Base-by-base conservation (phyloP, 2,329 filamentous ascomycete genomes). In the Clonostachys rosea region DNA sequence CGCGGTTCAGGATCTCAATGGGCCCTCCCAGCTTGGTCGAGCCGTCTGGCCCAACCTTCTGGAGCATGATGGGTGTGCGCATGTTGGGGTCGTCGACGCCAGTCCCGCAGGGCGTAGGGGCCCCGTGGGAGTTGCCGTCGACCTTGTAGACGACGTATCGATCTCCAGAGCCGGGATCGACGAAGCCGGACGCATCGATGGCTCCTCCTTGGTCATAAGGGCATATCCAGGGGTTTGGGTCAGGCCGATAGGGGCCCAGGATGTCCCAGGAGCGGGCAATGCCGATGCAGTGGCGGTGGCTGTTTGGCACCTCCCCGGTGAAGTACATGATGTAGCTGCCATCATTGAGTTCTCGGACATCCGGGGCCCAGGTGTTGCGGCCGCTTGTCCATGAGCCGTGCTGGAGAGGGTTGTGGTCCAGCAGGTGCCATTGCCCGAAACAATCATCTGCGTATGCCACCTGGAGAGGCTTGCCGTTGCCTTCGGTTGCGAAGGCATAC, bases 111-210 rank as follows among this genome's bases (percentile, higher is more conserved):
- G 41, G 34, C 18, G 46, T 43, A 24, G 17, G 35, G 13, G 12
- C 35, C 5, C 67, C 67, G 35, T 76, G 61, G 48, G 68, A 70
- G 62, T 86, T 86, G 36, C 83, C 83, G 60, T 87, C 83, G 24
- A 86, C 68, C 61, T 87, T 87, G 67, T 83, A 87, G 10, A 78
- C 64, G 6, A 87, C 70, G 57, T 84, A 87, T 6, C 74, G 71
- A 34, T 61, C 70, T 33, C 76, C 77, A 17, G 60, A 65, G 40
- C 74, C 71, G 11, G 60, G 58, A 56, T 87, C 83, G 11, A 64
- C 55, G 61, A 84, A 86, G 5, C 78, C 80, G 0, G 77, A 68
- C 0, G 83, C 68, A 55, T 87, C 84, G 54, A 87, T 86, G 16
- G 81, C 75, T 34, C 83, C 83, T 17, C 83, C 82, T 45, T 69